A percentile compares a stretch with the other conserved stretches of the same genome.
Evolutionary conservation across 441 rosid species (phyloP).

Genomic region (Euphorbia schlechtendalii): DNA sequence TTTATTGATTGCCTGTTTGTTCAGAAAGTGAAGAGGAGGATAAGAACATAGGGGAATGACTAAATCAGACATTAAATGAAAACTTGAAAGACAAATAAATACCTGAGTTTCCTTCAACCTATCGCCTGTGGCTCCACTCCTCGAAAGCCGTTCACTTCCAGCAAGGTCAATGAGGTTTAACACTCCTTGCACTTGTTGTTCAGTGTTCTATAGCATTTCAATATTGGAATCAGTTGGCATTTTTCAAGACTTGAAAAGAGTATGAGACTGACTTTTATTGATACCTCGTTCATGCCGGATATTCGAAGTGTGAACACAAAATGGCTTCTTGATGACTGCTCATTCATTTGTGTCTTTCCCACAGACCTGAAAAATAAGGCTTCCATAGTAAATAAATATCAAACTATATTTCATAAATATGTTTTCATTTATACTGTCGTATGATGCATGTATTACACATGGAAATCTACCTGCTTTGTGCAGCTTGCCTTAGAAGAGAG

Average conservation of each 20-base stretch:
- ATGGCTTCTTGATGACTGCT: constrained; percentile 96
- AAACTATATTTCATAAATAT: too few relatives aligned
- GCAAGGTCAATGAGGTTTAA: constrained; percentile 89
- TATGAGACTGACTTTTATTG: not conserved
- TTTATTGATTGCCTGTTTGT: constrained; percentile 77
- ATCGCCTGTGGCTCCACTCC: constrained; percentile 90
- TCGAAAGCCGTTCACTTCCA: constrained; percentile 90
- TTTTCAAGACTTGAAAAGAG: not conserved
- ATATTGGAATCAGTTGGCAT: not conserved
- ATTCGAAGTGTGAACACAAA: constrained; percentile 90
- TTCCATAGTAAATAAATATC: not conserved
- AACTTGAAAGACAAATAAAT: not conserved
- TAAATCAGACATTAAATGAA: not conserved
- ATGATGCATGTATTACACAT: too few relatives aligned
- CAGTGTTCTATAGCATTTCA: constrained; percentile 59
- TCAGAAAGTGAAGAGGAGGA: constrained; percentile 1
- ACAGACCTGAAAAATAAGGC: constrained; percentile 50
- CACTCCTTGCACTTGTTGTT: constrained; percentile 93
- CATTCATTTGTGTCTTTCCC: constrained; percentile 94
- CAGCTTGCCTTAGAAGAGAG: constrained; percentile 73
- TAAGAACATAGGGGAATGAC: not conserved
- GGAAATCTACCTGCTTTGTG: constrained; percentile 68
- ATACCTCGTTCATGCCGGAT: constrained; percentile 85
- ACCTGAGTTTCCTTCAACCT: constrained; percentile 96
- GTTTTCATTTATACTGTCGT: too few relatives aligned